Evolutionary conservation across 164 flowering plant species (phyloP), one percentile per base, ranked within the genome.

Genomic region (Cinnamomum micranthum): DNA sequence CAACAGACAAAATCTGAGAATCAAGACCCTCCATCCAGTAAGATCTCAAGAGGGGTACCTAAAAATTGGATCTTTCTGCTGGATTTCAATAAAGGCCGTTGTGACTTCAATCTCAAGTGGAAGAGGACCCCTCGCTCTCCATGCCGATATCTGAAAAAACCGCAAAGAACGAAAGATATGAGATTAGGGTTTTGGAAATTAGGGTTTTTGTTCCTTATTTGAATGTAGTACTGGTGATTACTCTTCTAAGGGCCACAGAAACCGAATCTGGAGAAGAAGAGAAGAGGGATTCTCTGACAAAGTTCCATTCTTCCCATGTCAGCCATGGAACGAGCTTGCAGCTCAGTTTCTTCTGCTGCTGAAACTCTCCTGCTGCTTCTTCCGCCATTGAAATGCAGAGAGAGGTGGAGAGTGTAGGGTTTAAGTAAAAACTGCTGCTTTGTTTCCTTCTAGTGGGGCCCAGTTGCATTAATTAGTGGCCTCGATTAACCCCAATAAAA

Each of bases 291-390:
- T 80, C 79, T 72, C 88, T 82, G 66, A 94, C 92, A 52, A 77
- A 85, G 73, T 85, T 86, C 98, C 98, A 94, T 64, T 94, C 91
- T 5, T 87, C 86, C 98, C 98, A 94, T 74, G 76, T 88, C 71
- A 90, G 73, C 98, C 98, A 94, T 1, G 98, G 98, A 24, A 94
- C 95, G 71, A 87, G 73, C 80, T 83, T 90, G 83, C 74, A 78
- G 41, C 81, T 75, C 68, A 24, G 1, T 79, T 76, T 17, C 59
- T 15, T 13, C n/a, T 55, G 60, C 17, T 47, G 22, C 72, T 66
- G n/a, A 24, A 11, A 31, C 20, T 35, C 50, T 35, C n/a, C 33
- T 2, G 69, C 69, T 64, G 25, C 67, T 67, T 17, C 47, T 19
- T 50, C 55, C 71, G 25, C 55, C 55, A 41, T 69, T 41, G 23